A percentile compares a stretch with the other conserved stretches of the same genome.
These are phyloP conservation scores for Hysterium pulicare DNA, from an alignment of 2,329 filamentous ascomycete genomes.

Conservation along the genomic window DNA sequence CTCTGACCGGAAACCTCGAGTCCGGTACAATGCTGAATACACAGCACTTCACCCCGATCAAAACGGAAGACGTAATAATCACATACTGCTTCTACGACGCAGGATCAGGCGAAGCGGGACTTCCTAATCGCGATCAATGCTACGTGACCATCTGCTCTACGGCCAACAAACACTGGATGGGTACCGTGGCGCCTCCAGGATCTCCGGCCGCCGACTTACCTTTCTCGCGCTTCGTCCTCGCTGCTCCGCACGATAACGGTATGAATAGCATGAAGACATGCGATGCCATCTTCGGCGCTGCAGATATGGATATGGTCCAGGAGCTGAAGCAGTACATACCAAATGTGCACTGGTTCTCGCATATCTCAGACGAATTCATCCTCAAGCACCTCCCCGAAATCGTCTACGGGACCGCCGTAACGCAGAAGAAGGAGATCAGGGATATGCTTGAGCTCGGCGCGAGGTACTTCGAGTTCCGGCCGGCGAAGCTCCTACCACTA, in stretches of 20 bases:
- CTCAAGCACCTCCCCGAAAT: conserved; percentile 28
- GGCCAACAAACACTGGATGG: conserved; percentile 40
- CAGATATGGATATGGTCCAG: conserved; percentile 1
- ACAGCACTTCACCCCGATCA: conserved; percentile 5
- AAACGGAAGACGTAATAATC: conserved; percentile 28
- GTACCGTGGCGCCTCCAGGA: conserved; percentile 35
- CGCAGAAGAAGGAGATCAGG: conserved; percentile 43
- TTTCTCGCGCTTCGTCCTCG: conserved; percentile 39
- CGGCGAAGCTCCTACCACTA: conserved; percentile 39
- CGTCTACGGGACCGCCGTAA: conserved; percentile 44
- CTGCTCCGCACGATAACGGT: conserved; percentile 43
- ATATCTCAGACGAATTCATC: conserved; percentile 20
- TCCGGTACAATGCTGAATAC: conserved; percentile 25
- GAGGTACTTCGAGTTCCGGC: conserved; percentile 48
- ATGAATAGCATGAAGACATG: conserved; percentile 46
- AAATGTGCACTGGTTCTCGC: conserved; percentile 3
- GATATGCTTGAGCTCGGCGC: conserved; percentile 42
- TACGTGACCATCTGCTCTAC: conserved; percentile 38
- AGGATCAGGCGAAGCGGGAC: conserved; percentile 34
- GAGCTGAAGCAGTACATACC: background rate
- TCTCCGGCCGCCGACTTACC: conserved; percentile 36
- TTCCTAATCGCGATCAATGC: conserved; percentile 43
- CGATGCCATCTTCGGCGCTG: conserved; percentile 31
- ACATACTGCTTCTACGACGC: conserved; percentile 45
- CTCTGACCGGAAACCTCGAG: conserved; percentile 37